Conservation (phyloP, 345 rosid genomes). For the Eucalyptus pauciflora region DNA sequence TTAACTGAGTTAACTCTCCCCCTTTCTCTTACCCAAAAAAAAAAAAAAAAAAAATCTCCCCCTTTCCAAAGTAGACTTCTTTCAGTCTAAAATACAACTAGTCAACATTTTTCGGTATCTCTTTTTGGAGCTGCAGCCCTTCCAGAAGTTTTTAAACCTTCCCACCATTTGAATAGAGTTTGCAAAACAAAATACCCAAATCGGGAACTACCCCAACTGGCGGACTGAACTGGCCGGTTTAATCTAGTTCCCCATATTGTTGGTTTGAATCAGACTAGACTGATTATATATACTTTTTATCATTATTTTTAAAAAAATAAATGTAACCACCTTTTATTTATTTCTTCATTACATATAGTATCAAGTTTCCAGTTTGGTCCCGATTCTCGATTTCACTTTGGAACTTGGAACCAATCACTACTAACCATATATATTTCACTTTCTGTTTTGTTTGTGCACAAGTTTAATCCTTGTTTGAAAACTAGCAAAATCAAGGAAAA, state of each 20-base stretch:
- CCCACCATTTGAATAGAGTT: neutral
- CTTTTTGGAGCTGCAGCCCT: neutral
- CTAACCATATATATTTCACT: neutral
- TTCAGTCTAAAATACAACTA: neutral
- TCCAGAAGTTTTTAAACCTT: neutral
- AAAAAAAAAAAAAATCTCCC: too few species aligned
- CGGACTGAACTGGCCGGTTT: fast-evolving
- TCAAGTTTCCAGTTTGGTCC: too few species aligned
- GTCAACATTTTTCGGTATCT: neutral
- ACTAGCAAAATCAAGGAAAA: neutral
- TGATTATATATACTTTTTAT: too few species aligned
- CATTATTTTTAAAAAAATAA: too few species aligned
- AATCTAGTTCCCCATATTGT: too few species aligned
- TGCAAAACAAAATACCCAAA: too few species aligned
- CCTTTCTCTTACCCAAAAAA: neutral
- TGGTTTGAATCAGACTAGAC: fast-evolving
- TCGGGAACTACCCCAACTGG: too few species aligned
- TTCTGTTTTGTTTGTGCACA: neutral
- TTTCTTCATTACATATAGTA: too few species aligned
- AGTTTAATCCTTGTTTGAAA: neutral
- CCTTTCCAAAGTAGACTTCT: neutral
- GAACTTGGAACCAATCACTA: too few species aligned
- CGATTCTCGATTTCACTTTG: too few species aligned
- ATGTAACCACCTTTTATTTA: too few species aligned
- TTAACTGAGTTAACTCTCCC: too few species aligned